Evolutionary conservation across 495 filamentous ascomycete genomes (phyloP).

Genomic region (Neurospora sp.): DNA sequence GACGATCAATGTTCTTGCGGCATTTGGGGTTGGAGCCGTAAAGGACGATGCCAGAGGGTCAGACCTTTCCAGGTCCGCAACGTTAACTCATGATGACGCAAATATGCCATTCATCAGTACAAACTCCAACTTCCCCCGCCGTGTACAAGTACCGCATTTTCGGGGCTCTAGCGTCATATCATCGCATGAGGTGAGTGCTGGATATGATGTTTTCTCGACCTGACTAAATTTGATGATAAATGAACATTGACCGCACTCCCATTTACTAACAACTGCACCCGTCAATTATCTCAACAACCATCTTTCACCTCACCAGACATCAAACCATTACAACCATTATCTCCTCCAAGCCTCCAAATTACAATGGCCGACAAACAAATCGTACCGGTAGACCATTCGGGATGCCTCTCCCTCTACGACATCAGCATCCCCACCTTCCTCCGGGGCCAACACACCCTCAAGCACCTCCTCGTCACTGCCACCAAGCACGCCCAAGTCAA

Average conservation of each 20-base stretch:
- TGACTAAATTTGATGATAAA: background rate
- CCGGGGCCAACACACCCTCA: constrained; percentile 13
- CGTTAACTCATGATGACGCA: background rate
- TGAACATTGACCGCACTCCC: background rate
- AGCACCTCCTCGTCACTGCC: constrained; percentile 19
- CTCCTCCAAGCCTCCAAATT: background rate
- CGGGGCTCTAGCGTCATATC: background rate
- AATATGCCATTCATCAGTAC: background rate
- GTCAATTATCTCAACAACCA: background rate
- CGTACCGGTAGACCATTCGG: background rate
- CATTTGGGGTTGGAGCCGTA: background rate
- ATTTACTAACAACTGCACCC: background rate
- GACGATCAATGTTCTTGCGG: background rate
- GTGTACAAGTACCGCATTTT: background rate
- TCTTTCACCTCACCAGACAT: background rate
- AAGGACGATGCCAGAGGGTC: background rate
- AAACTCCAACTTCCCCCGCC: background rate
- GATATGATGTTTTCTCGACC: background rate
- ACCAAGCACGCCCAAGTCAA: constrained; percentile 14
- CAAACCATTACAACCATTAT: background rate
- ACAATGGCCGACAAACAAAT: background rate
- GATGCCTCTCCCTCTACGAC: constrained; percentile 14
- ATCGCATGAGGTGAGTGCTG: background rate
- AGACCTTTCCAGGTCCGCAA: background rate
- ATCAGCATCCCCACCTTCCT: constrained; percentile 12